Conservation (phyloP, 345 rosid genomes). For the Turritis glabra region DNA sequence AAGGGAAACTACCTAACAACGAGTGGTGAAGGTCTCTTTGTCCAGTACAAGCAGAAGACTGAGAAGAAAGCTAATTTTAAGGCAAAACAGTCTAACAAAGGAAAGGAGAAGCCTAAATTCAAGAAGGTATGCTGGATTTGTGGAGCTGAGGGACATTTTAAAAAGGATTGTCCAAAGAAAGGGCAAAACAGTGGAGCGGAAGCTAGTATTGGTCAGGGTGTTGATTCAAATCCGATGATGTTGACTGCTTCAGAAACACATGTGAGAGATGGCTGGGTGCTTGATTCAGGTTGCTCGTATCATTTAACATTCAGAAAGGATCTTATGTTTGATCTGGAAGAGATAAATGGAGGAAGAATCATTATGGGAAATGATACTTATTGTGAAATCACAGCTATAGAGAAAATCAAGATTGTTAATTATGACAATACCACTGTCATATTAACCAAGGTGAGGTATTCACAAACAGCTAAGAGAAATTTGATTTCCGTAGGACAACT, state of each 20-base stretch:
- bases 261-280: not conserved
- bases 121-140: not conserved
- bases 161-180: not conserved
- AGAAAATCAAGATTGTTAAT: not conserved
- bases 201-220: not conserved
- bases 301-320: not conserved
- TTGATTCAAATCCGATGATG: not conserved
- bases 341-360: not conserved
- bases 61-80: not conserved
- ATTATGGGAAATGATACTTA: not conserved
- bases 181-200: too few species aligned
- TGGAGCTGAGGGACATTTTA: not conserved
- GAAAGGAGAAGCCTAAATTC: not conserved
- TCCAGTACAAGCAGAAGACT: too few species aligned
- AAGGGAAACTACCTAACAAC: not conserved
- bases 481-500: not conserved
- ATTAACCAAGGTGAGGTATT: not conserved
- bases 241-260: not conserved
- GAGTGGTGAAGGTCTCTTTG: not conserved
- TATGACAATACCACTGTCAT: not conserved
- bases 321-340: not conserved
- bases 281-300: not conserved
- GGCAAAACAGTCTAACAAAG: not conserved
- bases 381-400: not conserved
- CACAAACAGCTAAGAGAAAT: not conserved